phyloP scores from a whole-genome alignment of 2,329 filamentous ascomycete genomes.

The Aspergillus uvarum region DNA sequence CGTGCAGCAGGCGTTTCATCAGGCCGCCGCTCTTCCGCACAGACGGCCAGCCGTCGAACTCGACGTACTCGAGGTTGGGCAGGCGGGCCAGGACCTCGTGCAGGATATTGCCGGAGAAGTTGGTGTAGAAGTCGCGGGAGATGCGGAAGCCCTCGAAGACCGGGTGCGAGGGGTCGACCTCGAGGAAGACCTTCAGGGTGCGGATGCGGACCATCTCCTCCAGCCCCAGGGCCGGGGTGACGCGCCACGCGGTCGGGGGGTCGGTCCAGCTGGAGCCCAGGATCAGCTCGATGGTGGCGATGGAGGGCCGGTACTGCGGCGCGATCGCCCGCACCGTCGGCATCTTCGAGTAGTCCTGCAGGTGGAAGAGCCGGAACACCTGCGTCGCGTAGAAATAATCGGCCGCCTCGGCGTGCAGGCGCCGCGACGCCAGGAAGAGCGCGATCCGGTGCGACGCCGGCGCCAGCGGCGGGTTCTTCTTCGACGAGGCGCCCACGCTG shows the following conservation, averaged over 20 bases:
- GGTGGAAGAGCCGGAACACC: conserved; percentile 54
- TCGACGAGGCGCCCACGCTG: conserved; percentile 38
- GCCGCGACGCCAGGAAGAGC: conserved; percentile 43
- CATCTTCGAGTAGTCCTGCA: conserved; percentile 49
- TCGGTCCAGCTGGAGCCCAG: conserved; percentile 60
- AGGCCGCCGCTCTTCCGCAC: conserved; percentile 53
- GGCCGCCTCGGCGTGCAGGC: conserved; percentile 52
- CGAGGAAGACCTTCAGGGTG: conserved; percentile 57
- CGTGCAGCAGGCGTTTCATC: conserved; percentile 48
- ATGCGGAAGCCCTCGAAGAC: conserved; percentile 59
- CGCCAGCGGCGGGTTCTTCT: conserved; percentile 35
- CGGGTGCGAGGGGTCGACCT: conserved; percentile 55
- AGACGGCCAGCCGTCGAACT: conserved; percentile 58
- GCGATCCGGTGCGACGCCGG: conserved; percentile 37
- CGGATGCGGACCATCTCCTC: conserved; percentile 48
- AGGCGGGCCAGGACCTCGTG: conserved; percentile 51
- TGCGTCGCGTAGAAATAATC: conserved; percentile 53
- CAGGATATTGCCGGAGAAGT: conserved; percentile 54
- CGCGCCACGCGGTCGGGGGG: conserved; percentile 56
- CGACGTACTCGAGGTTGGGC: conserved; percentile 50
- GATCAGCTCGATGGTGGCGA: conserved; percentile 57
- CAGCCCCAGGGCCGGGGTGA: conserved; percentile 51
- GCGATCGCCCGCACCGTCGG: conserved; percentile 52
- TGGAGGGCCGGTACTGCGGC: conserved; percentile 50
- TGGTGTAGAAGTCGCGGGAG: conserved; percentile 57